Conservation (phyloP, 139 green algal species). For the Eudorina sp. region DNA sequence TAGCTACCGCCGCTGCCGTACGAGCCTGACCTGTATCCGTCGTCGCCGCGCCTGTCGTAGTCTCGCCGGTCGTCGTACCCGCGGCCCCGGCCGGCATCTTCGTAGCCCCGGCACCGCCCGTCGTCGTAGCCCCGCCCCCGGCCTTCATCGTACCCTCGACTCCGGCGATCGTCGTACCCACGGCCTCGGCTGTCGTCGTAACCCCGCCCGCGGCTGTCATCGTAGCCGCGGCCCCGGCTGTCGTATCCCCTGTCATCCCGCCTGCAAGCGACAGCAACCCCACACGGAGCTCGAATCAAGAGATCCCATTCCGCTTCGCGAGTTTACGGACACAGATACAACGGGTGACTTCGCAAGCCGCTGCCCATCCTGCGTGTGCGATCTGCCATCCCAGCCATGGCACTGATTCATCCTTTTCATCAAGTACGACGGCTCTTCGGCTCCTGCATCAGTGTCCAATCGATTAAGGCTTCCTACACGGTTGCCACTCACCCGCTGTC, state of each 20-base stretch:
- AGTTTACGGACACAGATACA: too few relatives aligned
- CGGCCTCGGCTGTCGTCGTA: slow-evolving; percentile 2
- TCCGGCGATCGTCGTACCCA: slow-evolving; percentile 2
- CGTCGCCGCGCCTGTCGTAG: slow-evolving; percentile 24
- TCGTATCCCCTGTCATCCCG: slow-evolving; percentile 22
- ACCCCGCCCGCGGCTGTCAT: slow-evolving; percentile 3
- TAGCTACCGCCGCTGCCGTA: slow-evolving; percentile 27
- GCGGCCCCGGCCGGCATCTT: not conserved
- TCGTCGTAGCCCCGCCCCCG: slow-evolving; percentile 19
- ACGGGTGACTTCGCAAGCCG: too few relatives aligned
- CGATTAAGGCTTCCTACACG: too few relatives aligned
- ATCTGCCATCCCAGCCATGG: too few relatives aligned
- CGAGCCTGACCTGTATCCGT: slow-evolving; percentile 38
- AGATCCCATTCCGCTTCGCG: too few relatives aligned
- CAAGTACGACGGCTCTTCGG: too few relatives aligned
- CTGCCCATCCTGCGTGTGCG: too few relatives aligned
- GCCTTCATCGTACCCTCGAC: not conserved
- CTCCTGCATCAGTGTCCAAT: too few relatives aligned
- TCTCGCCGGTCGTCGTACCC: not conserved
- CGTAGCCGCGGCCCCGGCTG: too few relatives aligned
- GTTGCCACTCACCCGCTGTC: slow-evolving; percentile 1
- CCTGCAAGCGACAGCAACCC: not conserved
- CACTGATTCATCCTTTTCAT: too few relatives aligned
- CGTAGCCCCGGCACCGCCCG: not conserved
- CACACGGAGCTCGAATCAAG: too few relatives aligned